These are phyloP conservation scores for Citrullus mucosospermus DNA, from an alignment of 306 rosid species.

Conservation along the genomic window DNA sequence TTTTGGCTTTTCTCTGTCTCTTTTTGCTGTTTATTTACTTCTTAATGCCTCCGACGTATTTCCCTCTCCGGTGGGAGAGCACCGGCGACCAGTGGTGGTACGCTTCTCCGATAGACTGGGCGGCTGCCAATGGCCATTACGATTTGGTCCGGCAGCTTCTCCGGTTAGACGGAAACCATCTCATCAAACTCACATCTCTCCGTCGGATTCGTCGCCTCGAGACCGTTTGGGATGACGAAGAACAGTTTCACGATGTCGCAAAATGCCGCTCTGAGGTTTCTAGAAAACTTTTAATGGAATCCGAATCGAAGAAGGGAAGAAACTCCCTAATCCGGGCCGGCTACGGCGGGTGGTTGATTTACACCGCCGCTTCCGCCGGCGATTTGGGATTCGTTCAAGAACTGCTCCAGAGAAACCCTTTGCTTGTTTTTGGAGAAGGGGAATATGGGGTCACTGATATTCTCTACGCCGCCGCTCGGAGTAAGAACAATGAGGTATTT, in stretches of 20 bases:
- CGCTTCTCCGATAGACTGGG: constrained; percentile 93
- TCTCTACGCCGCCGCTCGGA: constrained; percentile 54
- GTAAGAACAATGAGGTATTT: constrained; percentile 43
- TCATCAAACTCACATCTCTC: constrained; percentile 81
- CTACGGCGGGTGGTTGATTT: constrained; percentile 95
- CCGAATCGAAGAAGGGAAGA: constrained; percentile 48
- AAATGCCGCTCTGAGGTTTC: constrained; percentile 64
- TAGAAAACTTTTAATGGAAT: constrained; percentile 47
- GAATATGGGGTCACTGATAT: constrained; percentile 69
- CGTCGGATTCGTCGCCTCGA: constrained; percentile 87
- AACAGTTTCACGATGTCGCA: constrained; percentile 59
- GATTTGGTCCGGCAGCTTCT: constrained; percentile 83
- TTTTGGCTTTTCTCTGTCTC: neutral
- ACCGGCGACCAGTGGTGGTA: constrained; percentile 99
- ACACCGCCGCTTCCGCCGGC: constrained; percentile 96
- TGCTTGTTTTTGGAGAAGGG: constrained; percentile 68
- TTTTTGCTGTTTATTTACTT: constrained; percentile 12
- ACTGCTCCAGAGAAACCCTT: constrained; percentile 40
- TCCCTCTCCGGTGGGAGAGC: constrained; percentile 98
- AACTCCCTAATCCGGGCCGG: constrained; percentile 71
- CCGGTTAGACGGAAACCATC: constrained; percentile 71
- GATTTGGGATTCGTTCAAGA: constrained; percentile 51
- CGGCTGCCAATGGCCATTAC: constrained; percentile 94
- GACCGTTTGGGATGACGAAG: constrained; percentile 93
- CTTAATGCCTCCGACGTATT: constrained; percentile 69